A percentile compares a stretch with the other conserved stretches of the same genome.
Conservation (phyloP, 306 rosid genomes). For the Morella rubra region DNA sequence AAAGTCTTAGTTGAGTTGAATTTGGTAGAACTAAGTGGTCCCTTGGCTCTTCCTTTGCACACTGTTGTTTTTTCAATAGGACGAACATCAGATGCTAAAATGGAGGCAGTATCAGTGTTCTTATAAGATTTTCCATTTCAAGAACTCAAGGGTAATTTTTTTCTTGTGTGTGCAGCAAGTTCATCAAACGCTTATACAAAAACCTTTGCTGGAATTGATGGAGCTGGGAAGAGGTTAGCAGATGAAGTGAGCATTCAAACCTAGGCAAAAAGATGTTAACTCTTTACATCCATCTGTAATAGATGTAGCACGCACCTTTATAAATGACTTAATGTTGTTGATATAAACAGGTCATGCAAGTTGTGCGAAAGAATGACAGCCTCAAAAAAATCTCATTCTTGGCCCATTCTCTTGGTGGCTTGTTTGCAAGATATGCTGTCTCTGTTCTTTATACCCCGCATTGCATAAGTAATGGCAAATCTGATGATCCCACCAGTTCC, state of each 20-base stretch:
- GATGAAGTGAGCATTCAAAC: constrained; percentile 70
- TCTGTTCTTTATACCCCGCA: constrained; percentile 62
- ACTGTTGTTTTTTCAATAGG: not conserved
- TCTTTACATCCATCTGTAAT: constrained; percentile 12
- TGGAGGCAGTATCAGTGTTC: not conserved
- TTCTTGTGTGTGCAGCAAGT: constrained; percentile 65
- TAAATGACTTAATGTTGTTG: constrained; percentile 26
- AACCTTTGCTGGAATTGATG: constrained; percentile 92
- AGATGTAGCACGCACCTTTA: constrained; percentile 22
- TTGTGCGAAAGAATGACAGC: constrained; percentile 68
- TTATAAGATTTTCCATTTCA: constrained; percentile 13
- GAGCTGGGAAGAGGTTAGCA: constrained; percentile 92
- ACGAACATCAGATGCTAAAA: constrained; percentile 19
- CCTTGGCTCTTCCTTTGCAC: too few relatives aligned
- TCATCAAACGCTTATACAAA: constrained; percentile 74
- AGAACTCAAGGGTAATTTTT: not conserved
- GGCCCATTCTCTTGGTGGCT: constrained; percentile 95
- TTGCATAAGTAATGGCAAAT: constrained; percentile 34
- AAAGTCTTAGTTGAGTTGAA: not conserved
- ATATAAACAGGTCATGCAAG: constrained; percentile 64
- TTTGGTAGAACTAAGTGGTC: too few relatives aligned
- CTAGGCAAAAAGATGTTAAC: constrained; percentile 29
- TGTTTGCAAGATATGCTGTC: constrained; percentile 89
- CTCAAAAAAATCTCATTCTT: constrained; percentile 85
- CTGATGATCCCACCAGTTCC: constrained; percentile 34